phyloP scores from a whole-genome alignment of 2,329 filamentous ascomycete species.

The Pyrenophora seminiperda region DNA sequence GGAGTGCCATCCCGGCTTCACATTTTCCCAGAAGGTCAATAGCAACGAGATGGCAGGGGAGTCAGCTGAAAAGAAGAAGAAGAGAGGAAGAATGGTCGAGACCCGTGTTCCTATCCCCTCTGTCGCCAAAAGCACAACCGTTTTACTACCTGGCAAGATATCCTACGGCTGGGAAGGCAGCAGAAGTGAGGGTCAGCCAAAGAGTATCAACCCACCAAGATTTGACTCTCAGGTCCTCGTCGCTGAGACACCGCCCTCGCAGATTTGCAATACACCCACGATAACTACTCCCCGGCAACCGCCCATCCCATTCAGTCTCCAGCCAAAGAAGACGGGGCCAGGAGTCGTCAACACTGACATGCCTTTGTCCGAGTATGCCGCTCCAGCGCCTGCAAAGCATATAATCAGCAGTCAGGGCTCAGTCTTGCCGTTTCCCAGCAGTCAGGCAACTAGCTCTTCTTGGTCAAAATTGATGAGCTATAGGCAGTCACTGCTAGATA shows the following conservation, averaged over 20 bases:
- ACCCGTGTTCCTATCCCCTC: background rate
- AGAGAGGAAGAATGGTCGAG: slow-evolving; percentile 1
- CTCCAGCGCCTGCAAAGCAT: background rate
- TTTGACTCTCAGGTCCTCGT: slow-evolving; percentile 15
- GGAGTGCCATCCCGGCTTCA: slow-evolving; percentile 10
- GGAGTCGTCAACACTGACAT: slow-evolving; percentile 2
- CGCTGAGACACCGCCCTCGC: slow-evolving; percentile 21
- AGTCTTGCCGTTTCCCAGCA: slow-evolving; percentile 3
- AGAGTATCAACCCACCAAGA: background rate
- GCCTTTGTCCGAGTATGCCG: slow-evolving; percentile 2
- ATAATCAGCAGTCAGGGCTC: slow-evolving; percentile 6
- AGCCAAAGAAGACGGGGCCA: slow-evolving; percentile 3
- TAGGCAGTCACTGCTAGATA: slow-evolving; percentile 23
- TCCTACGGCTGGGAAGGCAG: background rate
- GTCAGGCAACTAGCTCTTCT: slow-evolving; percentile 13
- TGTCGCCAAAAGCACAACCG: slow-evolving; percentile 11
- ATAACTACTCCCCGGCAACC: slow-evolving; percentile 6
- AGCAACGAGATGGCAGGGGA: background rate
- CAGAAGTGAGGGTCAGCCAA: background rate
- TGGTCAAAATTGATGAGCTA: slow-evolving; percentile 24
- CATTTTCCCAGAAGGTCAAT: slow-evolving; percentile 5
- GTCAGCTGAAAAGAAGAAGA: slow-evolving; percentile 4
- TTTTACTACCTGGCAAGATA: slow-evolving; percentile 1
- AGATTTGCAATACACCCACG: slow-evolving; percentile 6
- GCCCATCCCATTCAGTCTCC: slow-evolving; percentile 21